A percentile compares a stretch with the other conserved stretches of the same genome.
phyloP scores from a whole-genome alignment of 2,329 filamentous ascomycete genomes.

The Ampelomyces quisqualis region DNA sequence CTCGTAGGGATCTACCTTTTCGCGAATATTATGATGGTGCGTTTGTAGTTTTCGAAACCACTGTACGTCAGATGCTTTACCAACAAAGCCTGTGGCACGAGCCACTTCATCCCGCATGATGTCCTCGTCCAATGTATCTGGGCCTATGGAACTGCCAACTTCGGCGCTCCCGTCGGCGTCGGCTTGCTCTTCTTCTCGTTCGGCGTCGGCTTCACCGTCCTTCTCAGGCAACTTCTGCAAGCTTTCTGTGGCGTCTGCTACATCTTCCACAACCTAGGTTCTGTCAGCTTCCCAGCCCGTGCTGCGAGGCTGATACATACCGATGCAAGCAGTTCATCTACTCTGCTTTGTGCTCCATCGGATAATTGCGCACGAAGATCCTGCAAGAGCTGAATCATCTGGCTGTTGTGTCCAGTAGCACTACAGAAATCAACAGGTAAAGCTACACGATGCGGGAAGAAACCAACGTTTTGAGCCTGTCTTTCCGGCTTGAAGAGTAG shows the following conservation, averaged over 20 bases:
- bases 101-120: no score
- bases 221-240: conserved; percentile 15
- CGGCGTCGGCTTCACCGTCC: conserved; percentile 5
- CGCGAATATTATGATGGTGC: conserved; percentile 26
- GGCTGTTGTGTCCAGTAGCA: conserved; percentile 30
- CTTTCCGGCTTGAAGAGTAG: conserved; percentile 40
- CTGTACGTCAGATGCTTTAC: no score
- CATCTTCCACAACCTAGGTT: conserved; percentile 18
- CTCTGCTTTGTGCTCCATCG: conserved; percentile 12
- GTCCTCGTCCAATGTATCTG: conserved; percentile 29
- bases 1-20: background rate
- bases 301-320: conserved; percentile 8
- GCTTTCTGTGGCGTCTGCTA: conserved; percentile 20
- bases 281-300: conserved; percentile 4
- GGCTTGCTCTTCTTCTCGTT: background rate
- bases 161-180: conserved; percentile 22
- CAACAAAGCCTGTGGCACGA: no score
- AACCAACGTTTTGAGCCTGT: conserved; percentile 39
- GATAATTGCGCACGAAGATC: conserved; percentile 19
- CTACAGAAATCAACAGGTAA: conserved; percentile 14
- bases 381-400: conserved; percentile 30
- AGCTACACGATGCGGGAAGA: background rate
- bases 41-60: no score
- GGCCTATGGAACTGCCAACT: conserved; percentile 26
- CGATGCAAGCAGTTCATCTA: conserved; percentile 24